Base-by-base conservation (phyloP, 164 flowering plant species). In the Sedum album region DNA sequence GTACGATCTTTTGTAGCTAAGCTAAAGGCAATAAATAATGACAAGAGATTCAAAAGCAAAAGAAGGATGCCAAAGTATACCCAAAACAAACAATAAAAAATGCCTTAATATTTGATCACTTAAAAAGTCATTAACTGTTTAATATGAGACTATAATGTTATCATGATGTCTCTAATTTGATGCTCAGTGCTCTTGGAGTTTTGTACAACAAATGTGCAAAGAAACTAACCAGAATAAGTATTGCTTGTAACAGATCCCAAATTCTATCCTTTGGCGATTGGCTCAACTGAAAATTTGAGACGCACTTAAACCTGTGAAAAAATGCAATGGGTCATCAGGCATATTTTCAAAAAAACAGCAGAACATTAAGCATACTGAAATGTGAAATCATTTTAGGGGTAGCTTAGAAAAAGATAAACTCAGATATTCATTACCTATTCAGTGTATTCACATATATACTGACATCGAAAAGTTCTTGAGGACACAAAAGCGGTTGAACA, bases 151-250 rank as follows among this genome's bases (percentile, higher is more conserved):
- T 9, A 1, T 55, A 26, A 57, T 17, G 7, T 18, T 9, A 21
- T 25, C 23, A 21, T 21, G 60, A 53, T 53, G 60, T 53, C 28
- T 13, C 60, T 57, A 30, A 14, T 15, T 57, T 57, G 33, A 57
- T 57, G 31, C 33, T 28, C 62, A 18, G 18, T 9, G 18, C 15
- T 25, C 28, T 10, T 55, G 6, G 2, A 55, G 61, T 26, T 26
- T 3, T 9, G 61, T 10, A 10, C 17, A 9, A 17, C 62, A 57
- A 13, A 57, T 57, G 28, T 28, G 62, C 31, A 28, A 28, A 28
- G 61, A 57, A 57, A 28, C 33, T 57, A 33, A 57, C 33, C 62
- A 25, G 33, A 57, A 57, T 57, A 33, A 57, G 33, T 30, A 53
- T 53, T 23, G 60, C 60, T 21, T 6, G 8, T 23, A 53, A 53